A percentile compares a stretch with the other conserved stretches of the same genome.
Conservation (phyloP, 805 yeast species). For the Scheffersomyces coipomensis region DNA sequence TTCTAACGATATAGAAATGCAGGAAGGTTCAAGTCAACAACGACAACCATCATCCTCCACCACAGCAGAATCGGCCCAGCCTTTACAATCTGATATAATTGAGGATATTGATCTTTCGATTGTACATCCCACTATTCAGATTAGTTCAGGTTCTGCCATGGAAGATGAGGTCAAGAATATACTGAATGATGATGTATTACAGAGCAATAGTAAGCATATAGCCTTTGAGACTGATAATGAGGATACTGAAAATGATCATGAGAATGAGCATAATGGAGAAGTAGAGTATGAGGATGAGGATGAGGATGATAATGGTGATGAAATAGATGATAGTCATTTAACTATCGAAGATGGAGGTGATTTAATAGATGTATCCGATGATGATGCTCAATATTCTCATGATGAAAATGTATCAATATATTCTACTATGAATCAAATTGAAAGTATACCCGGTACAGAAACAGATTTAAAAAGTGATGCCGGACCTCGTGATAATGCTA, state of each 20-base stretch:
- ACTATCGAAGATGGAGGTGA: background rate
- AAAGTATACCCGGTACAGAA: background rate
- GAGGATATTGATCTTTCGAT: background rate
- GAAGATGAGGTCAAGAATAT: background rate
- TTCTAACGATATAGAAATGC: background rate
- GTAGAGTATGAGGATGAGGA: background rate
- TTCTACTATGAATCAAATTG: constrained; percentile 1
- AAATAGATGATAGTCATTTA: background rate
- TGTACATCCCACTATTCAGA: no score
- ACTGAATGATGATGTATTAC: constrained; percentile 1
- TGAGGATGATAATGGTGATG: constrained; percentile 2
- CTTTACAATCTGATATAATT: background rate
- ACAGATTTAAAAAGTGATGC: constrained; percentile 18
- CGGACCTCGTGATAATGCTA: constrained; percentile 8
- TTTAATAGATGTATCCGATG: constrained; percentile 1
- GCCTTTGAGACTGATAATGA: constrained; percentile 3
- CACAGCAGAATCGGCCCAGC: background rate
- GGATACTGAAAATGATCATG: constrained; percentile 1
- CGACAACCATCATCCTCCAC: background rate
- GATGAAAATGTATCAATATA: constrained; percentile 5
- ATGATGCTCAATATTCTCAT: background rate
- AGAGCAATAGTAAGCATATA: background rate
- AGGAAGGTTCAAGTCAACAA: background rate
- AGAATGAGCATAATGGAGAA: background rate
- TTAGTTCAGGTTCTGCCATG: no score